Base-by-base conservation (phyloP, 2,329 filamentous ascomycete species). In the Fusarium hainanense region DNA sequence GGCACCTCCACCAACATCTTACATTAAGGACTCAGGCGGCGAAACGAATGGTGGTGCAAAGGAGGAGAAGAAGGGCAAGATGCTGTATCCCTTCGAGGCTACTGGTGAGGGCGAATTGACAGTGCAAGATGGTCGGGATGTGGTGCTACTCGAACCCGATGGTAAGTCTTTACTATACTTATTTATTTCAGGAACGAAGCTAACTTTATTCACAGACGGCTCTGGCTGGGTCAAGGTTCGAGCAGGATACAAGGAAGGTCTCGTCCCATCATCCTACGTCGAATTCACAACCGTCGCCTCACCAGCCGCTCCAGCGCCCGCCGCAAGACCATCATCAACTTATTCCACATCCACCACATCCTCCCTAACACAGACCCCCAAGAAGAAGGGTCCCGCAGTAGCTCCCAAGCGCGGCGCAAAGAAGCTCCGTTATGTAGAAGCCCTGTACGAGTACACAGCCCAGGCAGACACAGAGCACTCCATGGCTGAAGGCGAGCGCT, bases 381-480 rank as follows among this genome's bases (percentile, higher is more conserved):
- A 94, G 83, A 97, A 97, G 81, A 94, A 97, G 78, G 94, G 94
- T 0, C 94, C 94, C 0, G 94, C 91, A 0, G 96, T 99, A 7
- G 96, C 96, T 16, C 96, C 96, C 6, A 91, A 91, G 72, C 89
- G 94, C 12, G 94, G 94, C 16, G 94, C 94, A 6, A 98, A 97
- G 88, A 97, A 97, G 79, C 85, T 98, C 37, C 93, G 92, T 77
- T 97, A 98, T 75, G 95, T 97, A 3, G 92, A 97, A 78, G 96
- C 96, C 3, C 72, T 98, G 74, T 99, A 98, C 79, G 93, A 96
- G 52, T 99, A 99, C 79, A 85, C 90, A 54, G 93, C 95, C 20
- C 90, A 93, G 74, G 94, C 90, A 71, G 93, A 97, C 8, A 88
- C 89, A 10, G 96, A 99, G 81, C 94, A 95, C 79, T 93, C 87